A percentile compares a stretch with the other conserved stretches of the same genome.
These are phyloP conservation scores for Xenosphaeropsis pyriputrescens DNA, from an alignment of 2,329 filamentous ascomycete species.

Conservation along the genomic window DNA sequence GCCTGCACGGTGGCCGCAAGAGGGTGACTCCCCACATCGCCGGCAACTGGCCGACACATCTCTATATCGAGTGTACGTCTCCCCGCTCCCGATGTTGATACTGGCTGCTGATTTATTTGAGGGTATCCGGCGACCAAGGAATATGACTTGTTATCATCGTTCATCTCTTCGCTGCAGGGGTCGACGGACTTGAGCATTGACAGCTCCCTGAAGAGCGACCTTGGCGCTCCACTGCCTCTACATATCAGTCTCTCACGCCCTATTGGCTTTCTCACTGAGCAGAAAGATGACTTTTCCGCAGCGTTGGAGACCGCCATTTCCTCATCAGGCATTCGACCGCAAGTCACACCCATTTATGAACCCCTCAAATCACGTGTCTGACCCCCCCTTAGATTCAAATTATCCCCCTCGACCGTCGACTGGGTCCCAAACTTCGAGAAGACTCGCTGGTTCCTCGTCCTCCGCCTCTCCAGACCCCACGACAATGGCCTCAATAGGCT, in stretches of 20 bases:
- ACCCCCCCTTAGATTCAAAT: constrained; percentile 8
- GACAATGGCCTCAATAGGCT: constrained; percentile 45
- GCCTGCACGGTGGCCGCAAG: constrained; percentile 72
- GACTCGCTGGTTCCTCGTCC: constrained; percentile 72
- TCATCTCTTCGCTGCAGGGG: constrained; percentile 24
- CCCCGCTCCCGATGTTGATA: constrained; percentile 1
- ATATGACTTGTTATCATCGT: constrained; percentile 27
- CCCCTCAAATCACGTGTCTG: constrained; percentile 4
- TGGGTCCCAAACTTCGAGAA: constrained; percentile 55
- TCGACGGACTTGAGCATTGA: constrained; percentile 29
- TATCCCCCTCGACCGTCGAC: constrained; percentile 26
- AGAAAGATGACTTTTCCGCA: constrained; percentile 53
- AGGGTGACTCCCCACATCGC: constrained; percentile 70
- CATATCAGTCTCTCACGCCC: constrained; percentile 86
- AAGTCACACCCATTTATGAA: constrained; percentile 11
- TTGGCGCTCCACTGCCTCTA: constrained; percentile 64
- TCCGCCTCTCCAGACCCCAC: constrained; percentile 36
- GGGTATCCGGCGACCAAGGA: constrained; percentile 38
- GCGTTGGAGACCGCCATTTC: constrained; percentile 30
- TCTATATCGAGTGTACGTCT: constrained; percentile 80
- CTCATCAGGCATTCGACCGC: constrained; percentile 26
- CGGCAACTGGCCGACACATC: constrained; percentile 85
- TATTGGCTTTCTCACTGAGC: constrained; percentile 56
- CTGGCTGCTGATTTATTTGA: constrained; percentile 17
- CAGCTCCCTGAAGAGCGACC: constrained; percentile 61